A percentile compares a stretch with the other conserved stretches of the same genome.
Evolutionary conservation across 257 asterid species (phyloP).

Genomic region (Parsonsia alboflavescens): DNA sequence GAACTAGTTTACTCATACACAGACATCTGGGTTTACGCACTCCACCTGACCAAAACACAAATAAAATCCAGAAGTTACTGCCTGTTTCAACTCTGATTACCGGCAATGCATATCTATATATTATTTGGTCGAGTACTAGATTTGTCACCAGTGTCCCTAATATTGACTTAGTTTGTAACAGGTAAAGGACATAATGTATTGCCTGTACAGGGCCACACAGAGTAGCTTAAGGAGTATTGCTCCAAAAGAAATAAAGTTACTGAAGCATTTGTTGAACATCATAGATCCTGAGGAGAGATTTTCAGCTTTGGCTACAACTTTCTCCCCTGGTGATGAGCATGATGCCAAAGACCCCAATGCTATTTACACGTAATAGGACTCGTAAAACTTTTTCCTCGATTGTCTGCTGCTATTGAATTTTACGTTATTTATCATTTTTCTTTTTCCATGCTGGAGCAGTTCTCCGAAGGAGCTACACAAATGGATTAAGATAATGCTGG

Average conservation of each 20-base stretch:
- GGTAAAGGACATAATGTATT: conserved; percentile 92
- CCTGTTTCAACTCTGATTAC: background rate
- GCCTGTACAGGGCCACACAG: conserved; percentile 75
- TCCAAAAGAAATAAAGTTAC: conserved; percentile 84
- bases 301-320: conserved; percentile 87
- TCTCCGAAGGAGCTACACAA: conserved; percentile 91
- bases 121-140: background rate
- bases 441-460: conserved; percentile 35
- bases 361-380: conserved; percentile 58
- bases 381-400: background rate
- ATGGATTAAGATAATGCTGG: conserved; percentile 89
- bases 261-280: conserved; percentile 76
- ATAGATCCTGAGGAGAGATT: conserved; percentile 91
- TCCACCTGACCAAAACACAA: background rate
- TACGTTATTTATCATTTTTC: background rate
- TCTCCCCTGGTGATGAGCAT: conserved; percentile 77
- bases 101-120: background rate
- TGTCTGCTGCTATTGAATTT: background rate
- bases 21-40: background rate
- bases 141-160: background rate
- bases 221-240: conserved; percentile 74
- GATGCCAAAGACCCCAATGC: conserved; percentile 62
- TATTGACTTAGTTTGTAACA: conserved; percentile 21
- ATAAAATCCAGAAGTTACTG: background rate
- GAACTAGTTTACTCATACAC: background rate